Percentiles rank a stretch among this genome's conserved stretches.
phyloP scores from a whole-genome alignment of 495 filamentous ascomycete species.

The Usnea hakonensis region DNA sequence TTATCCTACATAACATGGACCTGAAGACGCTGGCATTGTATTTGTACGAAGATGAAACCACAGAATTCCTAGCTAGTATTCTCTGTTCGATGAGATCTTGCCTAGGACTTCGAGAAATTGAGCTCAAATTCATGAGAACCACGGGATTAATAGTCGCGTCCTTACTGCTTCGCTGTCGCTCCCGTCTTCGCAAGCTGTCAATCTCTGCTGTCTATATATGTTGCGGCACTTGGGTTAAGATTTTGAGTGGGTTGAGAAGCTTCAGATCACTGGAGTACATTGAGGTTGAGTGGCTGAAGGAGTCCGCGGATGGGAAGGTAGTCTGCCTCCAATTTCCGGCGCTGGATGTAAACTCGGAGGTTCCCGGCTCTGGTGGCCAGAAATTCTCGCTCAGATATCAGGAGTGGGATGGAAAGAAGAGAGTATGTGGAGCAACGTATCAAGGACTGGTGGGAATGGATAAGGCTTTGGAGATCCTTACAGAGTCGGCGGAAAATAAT shows the following conservation, averaged over 20 bases:
- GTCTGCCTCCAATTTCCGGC: neutral
- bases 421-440: neutral
- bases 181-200: neutral
- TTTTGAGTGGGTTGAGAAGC: neutral
- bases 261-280: neutral
- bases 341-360: neutral
- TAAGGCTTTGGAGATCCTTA: slow-evolving; percentile 1
- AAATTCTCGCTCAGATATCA: neutral
- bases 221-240: neutral
- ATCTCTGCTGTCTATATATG: neutral
- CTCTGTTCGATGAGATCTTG: neutral
- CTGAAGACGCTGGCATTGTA: neutral
- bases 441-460: neutral
- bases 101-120: neutral
- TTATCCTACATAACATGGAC: neutral
- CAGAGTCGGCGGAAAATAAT: neutral
- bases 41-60: neutral
- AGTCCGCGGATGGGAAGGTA: neutral
- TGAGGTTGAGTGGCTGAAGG: neutral
- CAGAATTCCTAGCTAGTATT: neutral
- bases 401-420: neutral
- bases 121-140: neutral
- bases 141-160: neutral
- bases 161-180: neutral
- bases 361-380: neutral